Evolutionary conservation across 2,329 filamentous ascomycete species (phyloP).

Genomic region (Juglanconis juglandina): DNA sequence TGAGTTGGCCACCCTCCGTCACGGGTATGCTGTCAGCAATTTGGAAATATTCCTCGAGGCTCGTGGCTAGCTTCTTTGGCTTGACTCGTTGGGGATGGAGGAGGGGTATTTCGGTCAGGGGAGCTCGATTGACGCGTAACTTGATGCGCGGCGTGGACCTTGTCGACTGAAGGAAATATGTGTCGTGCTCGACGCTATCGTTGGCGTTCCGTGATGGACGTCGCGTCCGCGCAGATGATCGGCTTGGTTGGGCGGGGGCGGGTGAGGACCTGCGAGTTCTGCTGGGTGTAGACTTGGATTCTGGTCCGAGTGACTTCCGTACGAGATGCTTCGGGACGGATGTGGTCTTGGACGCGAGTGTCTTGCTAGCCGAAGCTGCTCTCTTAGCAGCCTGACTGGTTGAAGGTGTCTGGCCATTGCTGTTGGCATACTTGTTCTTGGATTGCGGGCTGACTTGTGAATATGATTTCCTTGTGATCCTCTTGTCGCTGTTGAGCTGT

Average conservation of each 20-base stretch:
- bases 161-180: conserved; percentile 16
- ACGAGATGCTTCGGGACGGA: conserved; percentile 1
- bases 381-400: conserved; percentile 27
- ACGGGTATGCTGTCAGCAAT: conserved; percentile 50
- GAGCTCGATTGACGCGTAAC: conserved; percentile 26
- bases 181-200: conserved; percentile 27
- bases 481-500: conserved; percentile 48
- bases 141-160: conserved; percentile 10
- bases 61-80: conserved; percentile 50
- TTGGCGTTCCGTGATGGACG: conserved; percentile 29
- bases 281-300: conserved; percentile 22
- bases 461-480: conserved; percentile 48
- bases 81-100: conserved; percentile 58
- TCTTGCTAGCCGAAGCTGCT: conserved; percentile 29
- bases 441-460: conserved; percentile 30
- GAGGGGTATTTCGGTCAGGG: conserved; percentile 48
- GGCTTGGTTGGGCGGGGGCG: conserved; percentile 34
- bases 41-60: conserved; percentile 56
- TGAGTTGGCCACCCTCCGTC: conserved; percentile 55
- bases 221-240: conserved; percentile 20
- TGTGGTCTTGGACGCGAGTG: conserved; percentile 13
- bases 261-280: conserved; percentile 23
- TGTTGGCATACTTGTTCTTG: conserved; percentile 23
- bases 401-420: conserved; percentile 26
- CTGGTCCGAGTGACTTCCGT: conserved; percentile 16